Conservation (phyloP, 805 yeast genomes). For the Ogataea glucozyma region DNA sequence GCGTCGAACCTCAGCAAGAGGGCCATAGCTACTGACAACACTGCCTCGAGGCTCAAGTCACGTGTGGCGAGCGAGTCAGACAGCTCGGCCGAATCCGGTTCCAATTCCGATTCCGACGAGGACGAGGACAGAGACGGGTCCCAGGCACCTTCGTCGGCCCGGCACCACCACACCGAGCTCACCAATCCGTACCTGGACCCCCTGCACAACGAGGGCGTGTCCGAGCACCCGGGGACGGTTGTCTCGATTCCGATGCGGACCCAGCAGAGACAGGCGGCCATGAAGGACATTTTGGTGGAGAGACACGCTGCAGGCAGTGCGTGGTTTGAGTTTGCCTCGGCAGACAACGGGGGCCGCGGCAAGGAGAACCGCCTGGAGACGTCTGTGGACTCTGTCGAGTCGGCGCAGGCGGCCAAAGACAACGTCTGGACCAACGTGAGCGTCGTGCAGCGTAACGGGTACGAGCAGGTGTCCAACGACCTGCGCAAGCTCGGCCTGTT, state of each 20-base stretch:
- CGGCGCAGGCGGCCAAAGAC: neutral
- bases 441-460: conserved; percentile 28
- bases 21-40: conserved; percentile 17
- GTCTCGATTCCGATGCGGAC: conserved; percentile 30
- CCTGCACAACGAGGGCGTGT: conserved; percentile 4
- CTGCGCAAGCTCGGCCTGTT: conserved; percentile 31
- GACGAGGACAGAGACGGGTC: conserved; percentile 4
- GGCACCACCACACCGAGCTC: conserved; percentile 7
- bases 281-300: conserved; percentile 23
- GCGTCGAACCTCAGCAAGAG: too few relatives aligned
- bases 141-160: neutral
- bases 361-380: conserved; percentile 1
- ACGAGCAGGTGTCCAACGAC: conserved; percentile 33
- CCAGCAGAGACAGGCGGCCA: conserved; percentile 30
- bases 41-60: conserved; percentile 6
- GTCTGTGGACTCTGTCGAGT: conserved; percentile 10
- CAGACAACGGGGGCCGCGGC: neutral
- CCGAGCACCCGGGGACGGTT: neutral
- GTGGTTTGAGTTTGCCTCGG: conserved; percentile 24
- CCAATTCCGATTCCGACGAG: conserved; percentile 8
- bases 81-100: neutral
- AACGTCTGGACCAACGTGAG: conserved; percentile 30
- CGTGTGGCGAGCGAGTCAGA: too few relatives aligned
- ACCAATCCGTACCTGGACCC: conserved; percentile 17
- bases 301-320: conserved; percentile 21